phyloP scores from a whole-genome alignment of 495 filamentous ascomycete species.

The Trichoderma asperelloides region DNA sequence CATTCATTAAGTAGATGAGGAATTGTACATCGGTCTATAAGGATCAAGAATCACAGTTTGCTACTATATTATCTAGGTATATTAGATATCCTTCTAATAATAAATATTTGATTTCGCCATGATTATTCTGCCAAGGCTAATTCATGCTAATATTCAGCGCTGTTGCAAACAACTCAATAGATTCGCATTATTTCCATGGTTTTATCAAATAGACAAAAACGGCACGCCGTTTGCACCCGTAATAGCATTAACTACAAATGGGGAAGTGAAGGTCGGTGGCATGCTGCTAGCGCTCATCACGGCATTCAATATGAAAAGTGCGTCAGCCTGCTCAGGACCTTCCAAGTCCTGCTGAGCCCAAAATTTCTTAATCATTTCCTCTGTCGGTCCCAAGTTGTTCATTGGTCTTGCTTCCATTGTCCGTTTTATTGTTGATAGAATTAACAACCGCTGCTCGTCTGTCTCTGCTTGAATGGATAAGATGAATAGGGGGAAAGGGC shows the following conservation, averaged over 20 bases:
- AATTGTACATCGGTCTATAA: neutral
- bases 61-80: too few relatives aligned
- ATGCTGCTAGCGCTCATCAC: slow-evolving; percentile 7
- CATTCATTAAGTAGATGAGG: neutral
- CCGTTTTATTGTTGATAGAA: neutral
- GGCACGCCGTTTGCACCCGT: neutral
- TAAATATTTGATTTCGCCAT: too few relatives aligned
- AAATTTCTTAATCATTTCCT: slow-evolving; percentile 8
- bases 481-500: slow-evolving; percentile 10
- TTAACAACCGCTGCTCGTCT: slow-evolving; percentile 10
- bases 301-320: neutral
- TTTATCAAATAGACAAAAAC: neutral
- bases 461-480: slow-evolving; percentile 9
- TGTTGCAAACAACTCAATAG: neutral
- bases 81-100: too few relatives aligned
- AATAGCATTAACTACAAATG: neutral
- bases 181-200: neutral
- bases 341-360: slow-evolving; percentile 13
- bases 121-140: too few relatives aligned
- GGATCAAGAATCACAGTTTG: too few relatives aligned
- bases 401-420: slow-evolving; percentile 4
- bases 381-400: neutral
- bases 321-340: neutral
- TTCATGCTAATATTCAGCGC: neutral
- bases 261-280: slow-evolving; percentile 1